A percentile compares a stretch with the other conserved stretches of the same genome.
These are phyloP conservation scores for Monosporascus sp. DNA, from an alignment of 2,329 filamentous ascomycete genomes.

Conservation along the genomic window DNA sequence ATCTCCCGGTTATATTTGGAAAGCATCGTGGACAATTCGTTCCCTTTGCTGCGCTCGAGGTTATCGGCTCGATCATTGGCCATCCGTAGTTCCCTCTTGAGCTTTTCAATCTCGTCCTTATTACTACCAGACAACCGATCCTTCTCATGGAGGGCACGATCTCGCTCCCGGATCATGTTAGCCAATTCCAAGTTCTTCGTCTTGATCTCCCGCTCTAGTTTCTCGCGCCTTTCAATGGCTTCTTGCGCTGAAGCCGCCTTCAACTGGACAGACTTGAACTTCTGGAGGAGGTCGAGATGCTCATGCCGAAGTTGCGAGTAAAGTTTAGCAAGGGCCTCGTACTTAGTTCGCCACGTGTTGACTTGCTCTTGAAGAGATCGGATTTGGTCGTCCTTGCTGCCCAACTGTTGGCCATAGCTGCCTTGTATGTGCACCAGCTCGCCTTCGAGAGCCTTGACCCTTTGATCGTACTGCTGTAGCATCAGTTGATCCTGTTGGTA, in stretches of 20 bases:
- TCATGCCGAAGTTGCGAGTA: conserved; percentile 95
- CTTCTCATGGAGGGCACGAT: conserved; percentile 88
- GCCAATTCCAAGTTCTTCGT: conserved; percentile 98
- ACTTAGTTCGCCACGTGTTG: conserved; percentile 96
- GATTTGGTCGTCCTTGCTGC: conserved; percentile 92
- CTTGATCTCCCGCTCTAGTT: conserved; percentile 95
- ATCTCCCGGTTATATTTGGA: conserved; percentile 97
- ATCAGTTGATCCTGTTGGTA: conserved; percentile 97
- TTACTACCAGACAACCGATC: conserved; percentile 81
- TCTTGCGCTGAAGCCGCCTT: conserved; percentile 97
- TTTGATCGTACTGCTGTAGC: conserved; percentile 92
- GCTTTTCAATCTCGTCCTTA: conserved; percentile 89
- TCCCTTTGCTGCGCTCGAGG: conserved; percentile 86
- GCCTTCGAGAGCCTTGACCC: conserved; percentile 86
- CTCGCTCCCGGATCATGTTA: conserved; percentile 96
- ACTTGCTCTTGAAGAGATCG: conserved; percentile 90
- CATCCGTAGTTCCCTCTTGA: conserved; percentile 88
- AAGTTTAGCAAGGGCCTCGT: conserved; percentile 91
- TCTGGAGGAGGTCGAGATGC: conserved; percentile 89
- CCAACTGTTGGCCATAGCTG: conserved; percentile 78
- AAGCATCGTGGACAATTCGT: conserved; percentile 89
- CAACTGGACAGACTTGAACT: conserved; percentile 92
- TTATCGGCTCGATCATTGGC: conserved; percentile 90
- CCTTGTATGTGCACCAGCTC: conserved; percentile 78
- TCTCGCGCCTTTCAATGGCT: conserved; percentile 90